A percentile compares a stretch with the other conserved stretches of the same genome.
Conservation (phyloP, 768 basidiomycete genomes). For the Paxillus ammoniavirescens region DNA sequence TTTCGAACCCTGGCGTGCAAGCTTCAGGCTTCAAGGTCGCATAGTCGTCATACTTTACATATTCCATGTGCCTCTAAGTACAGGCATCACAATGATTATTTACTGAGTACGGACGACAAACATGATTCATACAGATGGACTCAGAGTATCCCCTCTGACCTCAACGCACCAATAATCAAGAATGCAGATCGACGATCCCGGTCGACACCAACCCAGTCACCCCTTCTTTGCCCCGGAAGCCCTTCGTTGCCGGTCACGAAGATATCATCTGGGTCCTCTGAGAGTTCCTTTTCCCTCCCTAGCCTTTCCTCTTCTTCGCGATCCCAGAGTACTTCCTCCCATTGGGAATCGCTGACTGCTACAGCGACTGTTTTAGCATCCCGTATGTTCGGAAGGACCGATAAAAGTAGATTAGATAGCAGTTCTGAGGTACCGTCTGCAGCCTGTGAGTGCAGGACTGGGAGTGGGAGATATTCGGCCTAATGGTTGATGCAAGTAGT, state of each 20-base stretch:
- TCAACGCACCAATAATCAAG: conserved; percentile 73
- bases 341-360: conserved; percentile 72
- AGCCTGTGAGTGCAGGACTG: conserved; percentile 60
- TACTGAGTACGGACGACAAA: not conserved
- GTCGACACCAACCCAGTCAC: conserved; percentile 78
- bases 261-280: conserved; percentile 45
- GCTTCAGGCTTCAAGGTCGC: not conserved
- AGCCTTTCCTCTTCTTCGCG: conserved; percentile 57
- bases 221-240: conserved; percentile 43
- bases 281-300: conserved; percentile 20
- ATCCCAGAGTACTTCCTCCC: conserved; percentile 81
- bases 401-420: conserved; percentile 70
- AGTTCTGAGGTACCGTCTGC: conserved; percentile 71
- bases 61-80: too few relatives aligned
- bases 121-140: conserved; percentile 4
- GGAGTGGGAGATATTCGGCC: conserved; percentile 84
- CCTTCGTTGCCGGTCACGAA: conserved; percentile 64
- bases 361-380: conserved; percentile 78
- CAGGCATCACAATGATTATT: not conserved
- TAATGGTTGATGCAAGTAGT: conserved; percentile 25
- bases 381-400: conserved; percentile 68
- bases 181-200: conserved; percentile 79
- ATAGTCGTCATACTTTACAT: not conserved
- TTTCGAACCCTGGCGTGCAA: too few relatives aligned
- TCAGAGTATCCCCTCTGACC: conserved; percentile 67